Evolutionary conservation across 768 basidiomycete genomes (phyloP), one percentile per base, ranked within the genome.

Genomic region (Pholiota microspora): DNA sequence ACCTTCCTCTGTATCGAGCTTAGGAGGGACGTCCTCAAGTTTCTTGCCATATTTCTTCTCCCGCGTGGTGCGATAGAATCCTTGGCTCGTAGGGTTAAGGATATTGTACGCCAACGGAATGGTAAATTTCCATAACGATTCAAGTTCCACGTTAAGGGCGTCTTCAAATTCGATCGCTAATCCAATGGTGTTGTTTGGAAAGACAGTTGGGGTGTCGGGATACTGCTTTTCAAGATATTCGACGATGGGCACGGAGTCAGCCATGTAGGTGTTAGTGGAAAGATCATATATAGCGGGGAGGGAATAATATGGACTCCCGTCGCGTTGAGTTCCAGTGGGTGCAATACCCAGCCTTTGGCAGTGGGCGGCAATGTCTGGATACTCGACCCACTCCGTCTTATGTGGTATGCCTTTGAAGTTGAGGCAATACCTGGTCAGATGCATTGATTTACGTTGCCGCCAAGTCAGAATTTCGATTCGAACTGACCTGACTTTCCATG

Each of bases 201-300:
- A 59, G 15, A 80, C 55, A 2, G 38, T 24, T 3, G 74, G 75
- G 0, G 73, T 71, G 50, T 69, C 65, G 0, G 82, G 80, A 59
- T 81, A 83, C 2, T 71, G 68, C 4, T 71, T 65, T 54, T 84
- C 82, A 45, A 84, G 69, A 62, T 84, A 82, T 15, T 69, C 62
- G 0, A 77, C 80, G 51, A 84, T 83, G 29, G 56, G 62, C 18
- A 65, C 55, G 0, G 81, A 81, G n/a, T 82, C 77, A 4, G 72
- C 55, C 35, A 83, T 46, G 15, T 66, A 54, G 2, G 62, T 55
- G 7, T 67, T 67, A 7, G 77, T 80, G 32, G 64, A 63, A 0
- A 73, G 71, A 58, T 83, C 81, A 58, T 76, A 61, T 52, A 85
- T 79, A 21, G 75, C 69, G 1, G 83, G 82, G 0, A 80, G 65